A percentile compares a stretch with the other conserved stretches of the same genome.
Evolutionary conservation across 2,329 filamentous ascomycete species (phyloP).

Genomic region (Calonectria montana): DNA sequence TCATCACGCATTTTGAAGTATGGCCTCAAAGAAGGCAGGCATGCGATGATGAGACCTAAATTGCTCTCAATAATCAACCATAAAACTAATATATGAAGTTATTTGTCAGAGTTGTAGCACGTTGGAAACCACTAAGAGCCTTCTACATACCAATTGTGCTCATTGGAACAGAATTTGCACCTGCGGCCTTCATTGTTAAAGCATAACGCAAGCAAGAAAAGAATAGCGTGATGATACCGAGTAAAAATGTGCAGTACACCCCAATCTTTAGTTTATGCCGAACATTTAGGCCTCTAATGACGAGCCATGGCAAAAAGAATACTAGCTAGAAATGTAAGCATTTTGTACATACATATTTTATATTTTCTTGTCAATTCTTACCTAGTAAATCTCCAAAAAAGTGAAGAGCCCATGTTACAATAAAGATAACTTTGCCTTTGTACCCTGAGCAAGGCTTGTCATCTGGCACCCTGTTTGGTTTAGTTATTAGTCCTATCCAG

Average conservation of each 20-base stretch:
- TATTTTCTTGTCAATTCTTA: background rate
- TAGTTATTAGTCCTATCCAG: background rate
- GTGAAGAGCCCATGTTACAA: background rate
- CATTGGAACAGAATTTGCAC: conserved; percentile 22
- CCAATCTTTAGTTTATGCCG: conserved; percentile 25
- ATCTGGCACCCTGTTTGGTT: background rate
- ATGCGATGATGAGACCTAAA: conserved; percentile 32
- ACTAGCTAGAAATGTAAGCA: background rate
- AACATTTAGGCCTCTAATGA: conserved; percentile 26
- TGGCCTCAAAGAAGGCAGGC: conserved; percentile 33
- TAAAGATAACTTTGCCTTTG: background rate
- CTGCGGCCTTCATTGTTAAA: conserved; percentile 9
- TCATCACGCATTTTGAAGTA: conserved; percentile 20
- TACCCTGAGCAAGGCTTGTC: background rate
- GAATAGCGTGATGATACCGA: conserved; percentile 30
- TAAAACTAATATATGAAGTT: conserved; percentile 7
- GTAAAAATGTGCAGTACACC: conserved; percentile 32
- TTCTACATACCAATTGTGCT: conserved; percentile 25
- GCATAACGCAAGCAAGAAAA: conserved; percentile 32
- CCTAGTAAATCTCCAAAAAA: background rate
- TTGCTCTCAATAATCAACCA: conserved; percentile 31
- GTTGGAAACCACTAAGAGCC: too few relatives aligned
- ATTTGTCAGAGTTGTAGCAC: background rate
- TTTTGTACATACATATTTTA: too few relatives aligned
- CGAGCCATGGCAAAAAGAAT: conserved; percentile 14